These are phyloP conservation scores for Populus hybrid DNA, from an alignment of 441 rosid genomes.

Conservation along the genomic window DNA sequence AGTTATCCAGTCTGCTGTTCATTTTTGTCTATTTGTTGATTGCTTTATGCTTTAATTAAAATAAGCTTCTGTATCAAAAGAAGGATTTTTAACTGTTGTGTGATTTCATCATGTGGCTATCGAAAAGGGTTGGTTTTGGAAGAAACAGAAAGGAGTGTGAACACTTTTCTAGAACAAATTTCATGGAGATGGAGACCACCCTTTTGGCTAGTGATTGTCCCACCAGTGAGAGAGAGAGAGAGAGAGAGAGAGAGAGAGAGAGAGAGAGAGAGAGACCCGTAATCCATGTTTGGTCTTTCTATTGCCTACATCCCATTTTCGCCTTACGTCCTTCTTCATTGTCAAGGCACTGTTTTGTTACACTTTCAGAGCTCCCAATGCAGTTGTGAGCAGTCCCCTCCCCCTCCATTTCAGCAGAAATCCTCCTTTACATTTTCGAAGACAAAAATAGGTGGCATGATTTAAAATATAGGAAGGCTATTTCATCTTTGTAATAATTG, in stretches of 20 bases:
- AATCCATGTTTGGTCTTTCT: slow-evolving; percentile 27
- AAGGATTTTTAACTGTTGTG: slow-evolving; percentile 1
- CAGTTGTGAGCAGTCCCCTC: slow-evolving; percentile 18
- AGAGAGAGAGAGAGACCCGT: slow-evolving; percentile 19
- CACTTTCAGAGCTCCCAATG: slow-evolving; percentile 29
- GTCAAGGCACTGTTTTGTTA: slow-evolving; percentile 13
- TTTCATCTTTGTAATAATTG: slow-evolving; percentile 11
- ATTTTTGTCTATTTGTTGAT: not conserved
- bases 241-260: slow-evolving; percentile 17
- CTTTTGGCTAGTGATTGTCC: slow-evolving; percentile 17
- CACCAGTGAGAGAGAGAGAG: slow-evolving; percentile 7
- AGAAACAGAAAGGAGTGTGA: slow-evolving; percentile 22
- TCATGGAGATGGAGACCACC: slow-evolving; percentile 22
- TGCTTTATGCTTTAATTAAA: not conserved
- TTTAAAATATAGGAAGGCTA: not conserved
- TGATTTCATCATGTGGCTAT: slow-evolving; percentile 15
- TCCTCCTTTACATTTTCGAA: slow-evolving; percentile 4
- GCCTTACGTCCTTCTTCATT: slow-evolving; percentile 18
- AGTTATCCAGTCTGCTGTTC: not conserved
- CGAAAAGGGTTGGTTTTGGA: slow-evolving; percentile 1
- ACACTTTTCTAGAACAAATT: slow-evolving; percentile 24
- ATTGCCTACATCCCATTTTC: slow-evolving; percentile 26
- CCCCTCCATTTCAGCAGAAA: not conserved
- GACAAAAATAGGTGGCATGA: not conserved
- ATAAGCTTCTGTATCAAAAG: not conserved